Evolutionary conservation across 805 yeast genomes (phyloP), one percentile per base, ranked within the genome.

Genomic region (Maudiozyma barnettii): DNA sequence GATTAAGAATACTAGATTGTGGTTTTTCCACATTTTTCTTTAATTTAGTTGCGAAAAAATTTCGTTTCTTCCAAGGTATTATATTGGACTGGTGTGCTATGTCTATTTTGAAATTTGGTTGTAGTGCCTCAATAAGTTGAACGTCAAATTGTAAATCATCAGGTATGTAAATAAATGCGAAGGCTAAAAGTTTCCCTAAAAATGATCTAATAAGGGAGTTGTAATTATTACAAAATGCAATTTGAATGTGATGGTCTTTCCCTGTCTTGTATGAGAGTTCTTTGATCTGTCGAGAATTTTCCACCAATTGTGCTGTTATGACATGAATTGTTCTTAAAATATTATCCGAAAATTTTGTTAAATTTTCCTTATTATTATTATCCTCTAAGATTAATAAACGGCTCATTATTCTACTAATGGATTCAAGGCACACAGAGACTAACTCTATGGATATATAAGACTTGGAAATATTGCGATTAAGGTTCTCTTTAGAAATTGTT

Each of bases 391-490:
- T 23, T 14, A 22, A 6, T 29, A 52, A 41, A 14, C 52, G 49
- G 2, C 66, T 50, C 47, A 63, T 51, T 16, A 67, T 51, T 43
- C 66, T 56, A 44, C 68, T 63, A 13, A 67, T 53, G 39, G 64
- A 58, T 45, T 68, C 71, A 35, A 68, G 43, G 5, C 59, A 50
- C 6, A 65, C 65, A 2, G 68, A 60, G 1, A 59, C 41, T n/a
- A 56, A 40, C 19, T 58, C 61, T 9, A 52, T 49, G 19, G 49
- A 48, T 31, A 59, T 41, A 14, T 9, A 37, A 13, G 40, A 19
- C n/a, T 33, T 14, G 36, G 18, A 14, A 8, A 33, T 4, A 33
- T 33, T 6, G 9, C 18, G 18, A 8, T 35, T 18, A 10, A 16
- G 9, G 13, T 6, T 21, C 14, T 39, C 30, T 9, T 22, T n/a